These are phyloP conservation scores for Lumnitzera racemosa DNA, from an alignment of 345 rosid species.

Conservation along the genomic window DNA sequence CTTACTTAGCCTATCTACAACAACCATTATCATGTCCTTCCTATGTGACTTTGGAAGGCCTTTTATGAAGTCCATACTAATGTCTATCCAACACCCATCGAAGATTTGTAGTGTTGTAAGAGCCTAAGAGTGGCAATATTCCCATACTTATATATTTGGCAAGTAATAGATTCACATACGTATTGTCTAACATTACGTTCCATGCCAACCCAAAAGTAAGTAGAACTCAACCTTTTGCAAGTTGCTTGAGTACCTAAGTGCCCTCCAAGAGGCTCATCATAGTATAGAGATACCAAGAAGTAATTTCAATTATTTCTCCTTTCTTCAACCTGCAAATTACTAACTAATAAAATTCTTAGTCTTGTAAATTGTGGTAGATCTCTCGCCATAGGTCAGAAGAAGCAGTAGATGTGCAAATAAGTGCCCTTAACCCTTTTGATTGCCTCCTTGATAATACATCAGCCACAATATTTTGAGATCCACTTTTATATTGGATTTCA, in stretches of 20 bases:
- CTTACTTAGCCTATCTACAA: background rate
- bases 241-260: background rate
- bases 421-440: too few relatives aligned
- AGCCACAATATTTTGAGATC: background rate
- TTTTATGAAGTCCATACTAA: conserved; percentile 2
- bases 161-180: background rate
- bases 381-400: background rate
- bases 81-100: background rate
- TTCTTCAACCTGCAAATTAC: too few relatives aligned
- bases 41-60: background rate
- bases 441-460: background rate
- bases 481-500: background rate
- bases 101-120: background rate
- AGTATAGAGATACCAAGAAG: background rate
- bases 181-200: background rate
- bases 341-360: too few relatives aligned
- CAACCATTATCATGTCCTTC: background rate
- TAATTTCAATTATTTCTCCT: too few relatives aligned
- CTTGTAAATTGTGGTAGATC: background rate
- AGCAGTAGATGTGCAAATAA: too few relatives aligned
- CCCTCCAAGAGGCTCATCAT: background rate
- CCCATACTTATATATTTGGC: background rate
- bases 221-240: too few relatives aligned
- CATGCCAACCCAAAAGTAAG: too few relatives aligned
- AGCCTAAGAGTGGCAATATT: background rate